Evolutionary conservation across 352 stramenopile species (phyloP).

Genomic region (Phytophthora crassamura): DNA sequence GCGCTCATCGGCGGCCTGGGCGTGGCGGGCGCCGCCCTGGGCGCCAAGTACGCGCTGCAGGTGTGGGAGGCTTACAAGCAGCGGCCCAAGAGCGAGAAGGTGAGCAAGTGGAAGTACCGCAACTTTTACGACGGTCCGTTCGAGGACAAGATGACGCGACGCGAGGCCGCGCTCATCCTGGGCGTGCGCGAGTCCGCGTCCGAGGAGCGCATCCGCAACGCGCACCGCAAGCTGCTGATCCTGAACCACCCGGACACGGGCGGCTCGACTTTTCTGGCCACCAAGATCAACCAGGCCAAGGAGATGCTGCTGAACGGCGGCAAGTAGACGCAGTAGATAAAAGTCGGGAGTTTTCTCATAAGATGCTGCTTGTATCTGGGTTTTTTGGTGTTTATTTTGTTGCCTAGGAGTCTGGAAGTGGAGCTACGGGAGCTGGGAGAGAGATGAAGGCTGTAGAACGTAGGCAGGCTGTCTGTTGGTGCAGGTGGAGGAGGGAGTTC

Average conservation of each 20-base stretch:
- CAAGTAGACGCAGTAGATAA: constrained; percentile 45
- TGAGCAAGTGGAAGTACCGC: constrained; percentile 77
- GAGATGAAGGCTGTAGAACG: constrained; percentile 5
- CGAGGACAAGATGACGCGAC: constrained; percentile 98
- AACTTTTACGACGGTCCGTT: constrained; percentile 98
- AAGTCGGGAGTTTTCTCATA: constrained; percentile 6
- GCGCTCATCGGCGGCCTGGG: constrained; percentile 71
- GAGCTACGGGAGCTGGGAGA: constrained; percentile 14
- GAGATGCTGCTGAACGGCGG: constrained; percentile 92
- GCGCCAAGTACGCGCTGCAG: constrained; percentile 84
- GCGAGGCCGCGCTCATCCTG: constrained; percentile 99
- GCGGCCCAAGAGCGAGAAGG: constrained; percentile 66
- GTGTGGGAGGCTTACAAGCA: constrained; percentile 81
- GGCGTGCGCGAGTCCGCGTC: constrained; percentile 97
- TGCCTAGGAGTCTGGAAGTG: constrained; percentile 7
- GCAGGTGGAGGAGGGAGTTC: constrained; percentile 34
- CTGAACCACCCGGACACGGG: constrained; percentile 99
- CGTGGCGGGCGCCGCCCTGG: constrained; percentile 72
- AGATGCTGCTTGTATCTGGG: constrained; percentile 9
- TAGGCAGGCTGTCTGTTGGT: constrained; percentile 38
- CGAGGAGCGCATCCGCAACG: constrained; percentile 97
- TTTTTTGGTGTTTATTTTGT: not conserved
- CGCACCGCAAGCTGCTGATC: constrained; percentile 98
- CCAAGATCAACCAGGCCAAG: constrained; percentile 99
- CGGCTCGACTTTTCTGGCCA: constrained; percentile 97